A percentile compares a stretch with the other conserved stretches of the same genome.
Evolutionary conservation across 495 filamentous ascomycete genomes (phyloP).

Genomic region (Xylaria venustula): DNA sequence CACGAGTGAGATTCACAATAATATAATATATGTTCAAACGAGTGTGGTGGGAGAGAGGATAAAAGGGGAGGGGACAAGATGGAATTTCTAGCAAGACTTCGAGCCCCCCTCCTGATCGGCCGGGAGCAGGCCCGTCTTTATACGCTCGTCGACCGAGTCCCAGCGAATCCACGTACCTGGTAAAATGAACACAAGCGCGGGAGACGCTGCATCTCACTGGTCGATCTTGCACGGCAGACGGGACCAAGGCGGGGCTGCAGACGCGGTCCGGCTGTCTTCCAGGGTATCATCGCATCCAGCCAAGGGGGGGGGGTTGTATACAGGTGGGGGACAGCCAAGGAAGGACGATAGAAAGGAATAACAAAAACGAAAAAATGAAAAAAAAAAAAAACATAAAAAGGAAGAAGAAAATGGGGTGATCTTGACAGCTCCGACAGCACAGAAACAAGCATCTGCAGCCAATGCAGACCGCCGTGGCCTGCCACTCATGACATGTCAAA

Average conservation of each 20-base stretch:
- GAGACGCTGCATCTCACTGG: constrained; percentile 4
- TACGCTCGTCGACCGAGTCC: not conserved
- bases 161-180: constrained; percentile 11
- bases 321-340: too few species aligned
- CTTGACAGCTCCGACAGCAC: not conserved
- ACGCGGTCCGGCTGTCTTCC: constrained; percentile 10
- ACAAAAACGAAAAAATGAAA: not conserved
- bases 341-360: too few species aligned
- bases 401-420: not conserved
- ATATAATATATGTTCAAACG: not conserved
- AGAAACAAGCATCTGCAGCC: not conserved
- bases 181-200: constrained; percentile 6
- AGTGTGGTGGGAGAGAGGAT: not conserved
- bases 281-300: constrained; percentile 5
- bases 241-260: constrained; percentile 8
- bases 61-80: not conserved
- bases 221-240: constrained; percentile 9
- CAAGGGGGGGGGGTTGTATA: constrained; percentile 1
- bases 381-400: not conserved
- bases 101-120: too few species aligned
- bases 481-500: constrained; percentile 8
- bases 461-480: not conserved
- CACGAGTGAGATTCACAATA: not conserved
- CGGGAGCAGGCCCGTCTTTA: constrained; percentile 2
- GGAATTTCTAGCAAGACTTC: too few species aligned